Evolutionary conservation across 1,139 yeast species (phyloP), one percentile per base, ranked within the genome.

Genomic region (Saccharomycopsis phalli): DNA sequence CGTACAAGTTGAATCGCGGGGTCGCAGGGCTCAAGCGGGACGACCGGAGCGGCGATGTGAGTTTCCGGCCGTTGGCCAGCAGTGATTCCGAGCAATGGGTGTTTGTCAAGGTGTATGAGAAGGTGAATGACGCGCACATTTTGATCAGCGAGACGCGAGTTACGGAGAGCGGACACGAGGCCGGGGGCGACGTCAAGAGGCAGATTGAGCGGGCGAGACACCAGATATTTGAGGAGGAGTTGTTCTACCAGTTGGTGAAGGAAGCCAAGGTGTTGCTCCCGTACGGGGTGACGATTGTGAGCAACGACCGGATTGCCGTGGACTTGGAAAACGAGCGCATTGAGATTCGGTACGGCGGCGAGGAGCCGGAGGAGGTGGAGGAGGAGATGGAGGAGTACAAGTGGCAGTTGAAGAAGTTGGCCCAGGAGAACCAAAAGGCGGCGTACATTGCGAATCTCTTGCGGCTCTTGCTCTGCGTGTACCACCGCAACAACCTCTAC

Each of bases 171-270:
- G 65, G 65, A n/a, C 30, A 22, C 10, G 30, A 36, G 22, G 39
- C 42, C 14, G 48, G 47, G 18, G 53, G 51, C 36, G 60, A 71
- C 8, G 66, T 72, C n/a, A 65, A 66, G 47, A 69, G 68, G 21
- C 62, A 68, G 50, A 76, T 81, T 21, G 69, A 71, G 50, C 71
- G 63, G 47, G 78, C 84, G 0, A 65, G 95, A 39, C 78, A 71
- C 49, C 74, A 77, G 47, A 64, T 88, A 6, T 88, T 88, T 62
- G 97, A 88, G 54, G 93, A 84, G 52, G 97, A 88, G 57, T 45
- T 54, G 41, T 76, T 74, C 51, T 72, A 74, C 55, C 86, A 80
- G 51, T 61, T 88, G 46, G 69, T 79, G 25, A 71, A 80, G 47
- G 97, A 88, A 58, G 87, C 95, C 0, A 70, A 80, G 36, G 57